Evolutionary conservation across 164 flowering plant species (phyloP), one percentile per base, ranked within the genome.

Genomic region (Piper longum): DNA sequence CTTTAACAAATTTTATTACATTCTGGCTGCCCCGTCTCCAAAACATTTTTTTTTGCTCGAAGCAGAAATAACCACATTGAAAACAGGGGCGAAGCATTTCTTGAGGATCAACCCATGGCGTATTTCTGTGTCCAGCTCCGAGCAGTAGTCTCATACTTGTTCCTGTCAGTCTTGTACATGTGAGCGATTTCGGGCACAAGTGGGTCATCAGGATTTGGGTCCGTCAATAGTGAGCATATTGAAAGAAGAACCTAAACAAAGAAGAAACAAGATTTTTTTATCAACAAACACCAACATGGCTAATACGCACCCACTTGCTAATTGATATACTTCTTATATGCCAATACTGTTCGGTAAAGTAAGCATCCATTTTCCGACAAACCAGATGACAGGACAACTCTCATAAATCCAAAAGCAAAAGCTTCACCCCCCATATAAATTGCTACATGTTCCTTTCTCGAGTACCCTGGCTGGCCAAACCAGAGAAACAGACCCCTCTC

Each of bases 91-190:
- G 14, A 6, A 44, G 48, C 48, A 6, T 2, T 14, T 48, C 11
- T 48, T 48, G 12, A 48, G 52, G 52, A 48, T 48, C 52, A 48
- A 13, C 83, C 80, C 85, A 81, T 81, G 59, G 83, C 85, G 66
- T 77, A 81, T 64, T 81, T 81, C 76, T 81, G 85, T n/a, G 79
- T 81, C 85, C 85, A 81, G 82, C 75, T 70, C 43, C 83, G 70
- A 17, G 82, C 83, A 19, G 83, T 81, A 4, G 78, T 64, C 66
- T 81, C 85, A 45, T 79, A 81, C 78, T 81, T 81, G 69, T 69
- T 65, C 55, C 78, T 55, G 62, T 81, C 81, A 3, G 77, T 75
- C 70, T 77, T 81, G 78, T 81, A 81, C 77, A 79, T 75, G 63
- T 79, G 82, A 13, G 85, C 85, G 42, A 81, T 81, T 71, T 81